Evolutionary conservation across 805 yeast genomes (phyloP), one percentile per base, ranked within the genome.

Genomic region (Torulaspora indica): DNA sequence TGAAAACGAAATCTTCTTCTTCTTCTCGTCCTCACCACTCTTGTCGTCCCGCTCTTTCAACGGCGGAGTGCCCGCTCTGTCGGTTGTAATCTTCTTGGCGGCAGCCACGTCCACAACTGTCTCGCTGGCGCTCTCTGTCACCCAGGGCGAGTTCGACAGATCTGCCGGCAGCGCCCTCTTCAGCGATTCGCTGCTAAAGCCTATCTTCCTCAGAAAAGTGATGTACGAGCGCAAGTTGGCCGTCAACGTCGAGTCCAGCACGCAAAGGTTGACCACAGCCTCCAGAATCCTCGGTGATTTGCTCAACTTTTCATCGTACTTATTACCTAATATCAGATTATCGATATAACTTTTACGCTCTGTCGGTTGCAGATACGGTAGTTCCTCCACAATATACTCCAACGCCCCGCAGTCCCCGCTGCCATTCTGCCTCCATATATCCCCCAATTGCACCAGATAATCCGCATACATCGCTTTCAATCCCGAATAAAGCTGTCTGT

Each of bases 1-100:
- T 1, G 65, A 57, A 40, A 63, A 63, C 17, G 68, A 60, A n/a
- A 63, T 61, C 43, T 62, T 62, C 41, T 63, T 63, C 45, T 60
- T 60, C 9, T 54, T 52, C n/a, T 49, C 54, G 9, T 47, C 56
- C n/a, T 56, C 59, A 2, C 28, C 35, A 7, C 40, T 22, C 32
- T 35, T 34, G 20, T 38, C 42, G 1, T 31, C 43, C 8, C 22
- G 18, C n/a, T 35, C 47, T 15, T 28, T 35, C 32, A 35, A 12
- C 17, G 43, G 47, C 20, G 47, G 43, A 24, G 40, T 38, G 12
- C 37, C 48, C 5, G 29, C 48, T 15, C 40, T 35, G 12, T 40
- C 43, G 18, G 38, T 40, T 13, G 41, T 13, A 14, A 29, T 29
- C 37, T 29, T 35, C 28, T 30, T 43, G n/a, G 42, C 24, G 25